Evolutionary conservation across 2,329 filamentous ascomycete species (phyloP), one percentile per base, ranked within the genome.

Genomic region (Penicillium sp.): DNA sequence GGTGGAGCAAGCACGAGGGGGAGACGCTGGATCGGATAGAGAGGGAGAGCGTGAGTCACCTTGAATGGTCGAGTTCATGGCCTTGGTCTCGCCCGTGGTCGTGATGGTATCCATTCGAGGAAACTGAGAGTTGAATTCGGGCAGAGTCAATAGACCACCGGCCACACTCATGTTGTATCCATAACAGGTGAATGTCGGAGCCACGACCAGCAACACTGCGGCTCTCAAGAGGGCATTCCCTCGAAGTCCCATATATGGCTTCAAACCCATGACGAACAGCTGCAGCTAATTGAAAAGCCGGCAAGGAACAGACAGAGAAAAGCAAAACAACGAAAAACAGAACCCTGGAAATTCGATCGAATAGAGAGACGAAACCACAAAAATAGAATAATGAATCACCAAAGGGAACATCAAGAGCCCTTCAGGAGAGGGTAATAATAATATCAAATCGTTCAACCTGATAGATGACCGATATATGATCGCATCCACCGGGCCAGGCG

Each of bases 101-200:
- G 73, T 64, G 38, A 73, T 55, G 0, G 75, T 78, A 59, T 79
- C 69, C 55, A 78, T 76, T 44, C 68, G 56, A 1, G 76, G 76
- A 53, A 79, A 77, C 48, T 70, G 67, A 41, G 29, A 39, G 48
- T 61, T 55, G 48, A 60, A 49, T 7, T 53, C 43, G 9, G 52
- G 46, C 0, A 63, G 53, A 4, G 48, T 70, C 61, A 73, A 56
- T n/a, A 78, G 64, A 11, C 75, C 74, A 39, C 75, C 75, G n/a
- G 74, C 67, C 40, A 73, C 73, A 42, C 73, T 72, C 56, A 77
- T 73, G 57, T 78, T 77, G 66, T 77, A 79, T 45, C 76, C 76
- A 54, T 75, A 77, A 41, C 75, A 65, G 46, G 76, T 69, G 50
- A 76, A 76, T 13, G 69, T 56, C 28, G 61, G 61, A 6, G 47